Conservation (phyloP, 805 yeast genomes). For the Tetrapisispora iriomotensis region DNA sequence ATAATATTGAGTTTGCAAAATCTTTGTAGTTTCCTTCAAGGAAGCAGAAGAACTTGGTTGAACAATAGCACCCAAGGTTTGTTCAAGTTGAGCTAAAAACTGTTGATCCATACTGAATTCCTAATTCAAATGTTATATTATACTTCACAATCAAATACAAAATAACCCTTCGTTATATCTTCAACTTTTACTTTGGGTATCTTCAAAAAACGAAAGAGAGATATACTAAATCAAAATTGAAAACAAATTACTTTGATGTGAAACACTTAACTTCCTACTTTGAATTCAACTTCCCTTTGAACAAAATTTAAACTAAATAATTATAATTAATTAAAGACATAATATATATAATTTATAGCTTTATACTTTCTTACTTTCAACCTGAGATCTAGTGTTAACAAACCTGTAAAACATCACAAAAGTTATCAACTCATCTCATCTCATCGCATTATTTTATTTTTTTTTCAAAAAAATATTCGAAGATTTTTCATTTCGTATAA, state of each 20-base stretch:
- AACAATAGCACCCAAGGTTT: constrained; percentile 65
- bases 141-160: no score
- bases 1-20: constrained; percentile 66
- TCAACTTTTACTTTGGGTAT: no score
- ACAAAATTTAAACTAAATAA: no score
- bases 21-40: constrained; percentile 72
- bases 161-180: no score
- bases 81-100: constrained; percentile 62
- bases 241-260: no score
- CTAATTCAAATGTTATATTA: neutral
- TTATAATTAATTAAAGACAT: no score
- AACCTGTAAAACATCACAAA: neutral
- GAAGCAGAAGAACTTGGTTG: constrained; percentile 65
- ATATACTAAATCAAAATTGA: no score
- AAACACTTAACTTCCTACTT: no score
- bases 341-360: no score
- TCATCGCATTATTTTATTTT: constrained; percentile 11
- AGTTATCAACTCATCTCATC: constrained; percentile 18
- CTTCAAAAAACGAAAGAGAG: no score
- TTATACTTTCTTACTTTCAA: neutral
- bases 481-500: neutral
- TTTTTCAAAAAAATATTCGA: neutral
- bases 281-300: no score
- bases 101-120: constrained; percentile 54
- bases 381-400: neutral